Conservation (phyloP, 192 early-diverging fungal genomes). For the Podochytrium sp. region DNA sequence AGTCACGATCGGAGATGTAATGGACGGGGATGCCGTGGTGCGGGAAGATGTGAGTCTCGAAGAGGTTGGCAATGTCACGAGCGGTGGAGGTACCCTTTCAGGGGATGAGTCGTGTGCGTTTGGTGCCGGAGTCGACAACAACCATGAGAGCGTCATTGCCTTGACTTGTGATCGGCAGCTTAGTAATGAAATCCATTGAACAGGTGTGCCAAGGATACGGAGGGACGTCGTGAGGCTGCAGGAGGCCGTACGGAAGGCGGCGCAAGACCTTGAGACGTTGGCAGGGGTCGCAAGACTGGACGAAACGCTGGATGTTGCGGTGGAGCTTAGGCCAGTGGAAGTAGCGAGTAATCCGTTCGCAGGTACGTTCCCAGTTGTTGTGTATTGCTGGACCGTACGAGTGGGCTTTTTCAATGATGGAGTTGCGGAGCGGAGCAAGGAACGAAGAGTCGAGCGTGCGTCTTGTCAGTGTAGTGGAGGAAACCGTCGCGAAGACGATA, state of each 20-base stretch:
- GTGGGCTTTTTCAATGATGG: not conserved
- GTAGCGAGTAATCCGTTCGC: constrained; percentile 13
- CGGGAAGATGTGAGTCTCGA: not conserved
- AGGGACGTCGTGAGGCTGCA: constrained; percentile 11
- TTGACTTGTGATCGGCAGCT: not conserved
- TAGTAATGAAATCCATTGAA: constrained; percentile 24
- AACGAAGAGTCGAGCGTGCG: constrained; percentile 8
- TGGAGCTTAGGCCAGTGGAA: constrained; percentile 21
- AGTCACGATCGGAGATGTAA: constrained; percentile 32
- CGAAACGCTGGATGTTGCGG: not conserved
- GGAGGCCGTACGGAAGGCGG: constrained; percentile 17
- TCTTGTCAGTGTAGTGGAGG: constrained; percentile 8
- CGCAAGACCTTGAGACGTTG: constrained; percentile 15
- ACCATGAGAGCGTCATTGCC: not conserved
- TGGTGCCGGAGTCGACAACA: constrained; percentile 1
- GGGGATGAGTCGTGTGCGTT: not conserved
- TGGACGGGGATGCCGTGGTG: constrained; percentile 39
- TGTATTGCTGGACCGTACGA: constrained; percentile 10
- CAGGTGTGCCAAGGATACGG: not conserved
- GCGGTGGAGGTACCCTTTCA: not conserved
- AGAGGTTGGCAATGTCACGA: constrained; percentile 1
- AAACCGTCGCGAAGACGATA: not conserved
- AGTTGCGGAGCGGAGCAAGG: not conserved
- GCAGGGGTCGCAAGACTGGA: constrained; percentile 15
- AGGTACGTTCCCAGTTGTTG: constrained; percentile 22